phyloP scores from a whole-genome alignment of 345 rosid species.

The Reutealis trisperma region DNA sequence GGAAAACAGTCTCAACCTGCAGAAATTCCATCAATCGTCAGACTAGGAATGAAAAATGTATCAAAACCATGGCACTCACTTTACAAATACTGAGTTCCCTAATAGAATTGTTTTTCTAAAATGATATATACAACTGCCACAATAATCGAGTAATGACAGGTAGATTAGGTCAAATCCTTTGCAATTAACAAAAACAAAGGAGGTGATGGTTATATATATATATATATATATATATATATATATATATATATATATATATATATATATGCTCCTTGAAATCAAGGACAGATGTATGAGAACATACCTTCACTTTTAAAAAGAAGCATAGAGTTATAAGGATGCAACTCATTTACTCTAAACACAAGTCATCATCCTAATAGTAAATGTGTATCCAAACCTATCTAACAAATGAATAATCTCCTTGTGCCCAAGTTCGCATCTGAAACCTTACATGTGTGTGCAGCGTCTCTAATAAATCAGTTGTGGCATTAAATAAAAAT shows the following conservation, averaged over 20 bases:
- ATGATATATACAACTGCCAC: not conserved
- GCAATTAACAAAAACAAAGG: not conserved
- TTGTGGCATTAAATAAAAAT: not conserved
- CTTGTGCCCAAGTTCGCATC: not conserved
- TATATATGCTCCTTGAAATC: not conserved
- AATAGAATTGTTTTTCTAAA: not conserved
- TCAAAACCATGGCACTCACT: conserved; percentile 9
- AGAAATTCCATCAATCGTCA: conserved; percentile 12
- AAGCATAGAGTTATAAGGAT: not conserved
- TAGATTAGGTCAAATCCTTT: not conserved
- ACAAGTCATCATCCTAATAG: not conserved
- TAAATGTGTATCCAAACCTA: not conserved
- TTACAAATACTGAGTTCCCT: not conserved
- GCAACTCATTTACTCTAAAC: not conserved
- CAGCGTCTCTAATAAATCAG: not conserved
- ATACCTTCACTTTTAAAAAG: not conserved
- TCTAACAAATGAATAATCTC: not conserved
- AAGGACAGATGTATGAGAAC: not conserved
- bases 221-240: no score
- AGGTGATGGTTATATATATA: not conserved
- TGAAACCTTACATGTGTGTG: not conserved
- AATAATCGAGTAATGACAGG: not conserved
- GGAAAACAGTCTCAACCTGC: conserved; percentile 95
- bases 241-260: not conserved
- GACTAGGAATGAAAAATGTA: not conserved